phyloP scores from a whole-genome alignment of 1,284 basidiomycete genomes.

The Ceratobasidium sp. region DNA sequence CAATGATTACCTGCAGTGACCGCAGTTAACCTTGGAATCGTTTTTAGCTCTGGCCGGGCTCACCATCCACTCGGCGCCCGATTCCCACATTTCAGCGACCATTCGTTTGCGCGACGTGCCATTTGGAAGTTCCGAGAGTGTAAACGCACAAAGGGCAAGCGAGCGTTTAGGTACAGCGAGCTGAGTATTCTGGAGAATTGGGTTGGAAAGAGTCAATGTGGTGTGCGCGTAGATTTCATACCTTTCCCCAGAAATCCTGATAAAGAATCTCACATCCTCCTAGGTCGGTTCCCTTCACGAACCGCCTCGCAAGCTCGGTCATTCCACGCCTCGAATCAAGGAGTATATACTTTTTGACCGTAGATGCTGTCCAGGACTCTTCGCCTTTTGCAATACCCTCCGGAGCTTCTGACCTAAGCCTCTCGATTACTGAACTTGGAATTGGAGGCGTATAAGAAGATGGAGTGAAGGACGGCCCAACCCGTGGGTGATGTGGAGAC shows the following conservation, averaged over 20 bases:
- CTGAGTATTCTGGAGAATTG: slow-evolving; percentile 13
- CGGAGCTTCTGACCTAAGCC: not conserved
- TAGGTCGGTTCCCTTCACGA: slow-evolving; percentile 22
- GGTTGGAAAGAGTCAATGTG: not conserved
- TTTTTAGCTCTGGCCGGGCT: slow-evolving; percentile 48
- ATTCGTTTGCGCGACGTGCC: slow-evolving; percentile 68
- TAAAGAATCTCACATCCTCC: slow-evolving; percentile 32
- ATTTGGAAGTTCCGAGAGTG: slow-evolving; percentile 74
- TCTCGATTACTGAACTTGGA: not conserved
- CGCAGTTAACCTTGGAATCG: slow-evolving; percentile 21
- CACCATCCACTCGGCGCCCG: slow-evolving; percentile 81
- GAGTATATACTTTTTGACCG: slow-evolving; percentile 33
- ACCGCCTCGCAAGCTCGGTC: slow-evolving; percentile 28
- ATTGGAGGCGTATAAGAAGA: not conserved
- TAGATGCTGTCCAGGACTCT: slow-evolving; percentile 14
- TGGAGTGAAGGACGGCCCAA: slow-evolving; percentile 7
- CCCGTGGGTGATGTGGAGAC: slow-evolving; percentile 19
- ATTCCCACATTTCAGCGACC: slow-evolving; percentile 87
- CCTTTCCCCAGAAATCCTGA: slow-evolving; percentile 37
- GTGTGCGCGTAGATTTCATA: not conserved
- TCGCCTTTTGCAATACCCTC: not conserved
- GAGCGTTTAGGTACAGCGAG: slow-evolving; percentile 55
- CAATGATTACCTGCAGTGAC: slow-evolving; percentile 74
- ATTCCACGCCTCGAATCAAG: slow-evolving; percentile 33
- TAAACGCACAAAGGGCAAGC: slow-evolving; percentile 85